phyloP scores from a whole-genome alignment of 228 moss, liverwort and hornwort species.

The Sphagnum fallax region DNA sequence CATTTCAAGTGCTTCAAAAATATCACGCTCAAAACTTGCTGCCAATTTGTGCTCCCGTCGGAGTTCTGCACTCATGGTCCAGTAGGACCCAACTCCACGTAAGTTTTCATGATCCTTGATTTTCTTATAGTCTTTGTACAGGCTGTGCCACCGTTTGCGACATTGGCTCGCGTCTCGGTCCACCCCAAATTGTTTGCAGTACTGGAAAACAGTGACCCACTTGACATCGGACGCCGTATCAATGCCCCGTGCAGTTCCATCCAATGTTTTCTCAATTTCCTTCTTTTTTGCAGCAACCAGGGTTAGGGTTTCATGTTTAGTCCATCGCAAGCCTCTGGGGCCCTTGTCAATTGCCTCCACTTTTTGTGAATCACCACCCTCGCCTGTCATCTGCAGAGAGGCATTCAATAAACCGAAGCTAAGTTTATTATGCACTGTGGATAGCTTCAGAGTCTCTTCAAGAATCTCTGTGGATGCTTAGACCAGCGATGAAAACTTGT shows the following conservation, averaged over 20 bases:
- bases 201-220: conserved; percentile 65
- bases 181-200: conserved; percentile 60
- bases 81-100: conserved; percentile 32
- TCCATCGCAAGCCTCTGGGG: conserved; percentile 64
- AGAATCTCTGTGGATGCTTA: too few species aligned
- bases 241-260: conserved; percentile 31
- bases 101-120: conserved; percentile 66
- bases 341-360: conserved; percentile 30
- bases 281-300: conserved; percentile 76
- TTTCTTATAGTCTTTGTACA: conserved; percentile 73
- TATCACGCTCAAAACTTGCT: background rate
- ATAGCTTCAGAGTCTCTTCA: too few species aligned
- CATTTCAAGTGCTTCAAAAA: too few species aligned
- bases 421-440: too few species aligned
- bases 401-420: too few species aligned
- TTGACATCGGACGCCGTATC: conserved; percentile 61
- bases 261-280: conserved; percentile 47
- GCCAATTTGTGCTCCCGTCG: conserved; percentile 25
- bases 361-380: too few species aligned
- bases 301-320: conserved; percentile 70
- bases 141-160: conserved; percentile 76
- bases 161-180: conserved; percentile 81
- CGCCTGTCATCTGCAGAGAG: too few species aligned
- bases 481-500: too few species aligned
- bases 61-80: conserved; percentile 3